A percentile compares a stretch with the other conserved stretches of the same genome.
phyloP scores from a whole-genome alignment of 805 yeast genomes.

The Candida tammaniensis region DNA sequence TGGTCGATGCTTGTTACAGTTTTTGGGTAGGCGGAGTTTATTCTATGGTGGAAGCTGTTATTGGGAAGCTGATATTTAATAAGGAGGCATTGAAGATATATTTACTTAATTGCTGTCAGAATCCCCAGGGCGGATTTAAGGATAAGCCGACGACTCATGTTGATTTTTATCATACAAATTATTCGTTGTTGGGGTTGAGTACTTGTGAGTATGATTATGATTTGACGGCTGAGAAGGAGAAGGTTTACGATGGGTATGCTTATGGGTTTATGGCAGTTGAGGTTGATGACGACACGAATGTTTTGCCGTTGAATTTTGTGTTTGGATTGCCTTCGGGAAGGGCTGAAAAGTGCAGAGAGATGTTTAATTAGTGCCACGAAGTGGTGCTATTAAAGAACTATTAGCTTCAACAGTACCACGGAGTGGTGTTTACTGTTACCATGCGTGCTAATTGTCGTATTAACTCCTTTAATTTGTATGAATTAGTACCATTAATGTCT shows the following conservation, averaged over 20 bases:
- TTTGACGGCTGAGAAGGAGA: neutral
- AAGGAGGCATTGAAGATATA: conserved; percentile 62
- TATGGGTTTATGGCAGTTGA: conserved; percentile 15
- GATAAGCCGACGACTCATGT: conserved; percentile 84
- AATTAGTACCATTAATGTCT: too few species aligned
- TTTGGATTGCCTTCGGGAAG: conserved; percentile 29
- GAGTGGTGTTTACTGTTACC: too few species aligned
- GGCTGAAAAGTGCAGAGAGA: conserved; percentile 27
- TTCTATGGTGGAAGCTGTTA: conserved; percentile 58
- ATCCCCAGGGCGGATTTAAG: conserved; percentile 65
- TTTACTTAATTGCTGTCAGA: conserved; percentile 75
- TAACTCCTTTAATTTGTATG: too few species aligned
- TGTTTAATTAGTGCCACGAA: too few species aligned
- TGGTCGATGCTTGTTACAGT: conserved; percentile 95
- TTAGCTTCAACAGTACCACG: too few species aligned
- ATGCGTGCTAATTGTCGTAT: too few species aligned
- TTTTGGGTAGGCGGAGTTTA: conserved; percentile 90
- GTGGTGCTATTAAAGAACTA: too few species aligned
- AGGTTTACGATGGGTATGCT: conserved; percentile 12
- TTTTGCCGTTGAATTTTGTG: conserved; percentile 23
- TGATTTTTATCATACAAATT: conserved; percentile 91
- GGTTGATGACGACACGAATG: conserved; percentile 13
- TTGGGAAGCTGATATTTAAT: conserved; percentile 35
- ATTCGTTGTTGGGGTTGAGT: conserved; percentile 74
- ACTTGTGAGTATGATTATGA: conserved; percentile 45